Evolutionary conservation across 176 grass and related monocot genomes (phyloP), one percentile per base, ranked within the genome.

Genomic region (Bromus sterilis): DNA sequence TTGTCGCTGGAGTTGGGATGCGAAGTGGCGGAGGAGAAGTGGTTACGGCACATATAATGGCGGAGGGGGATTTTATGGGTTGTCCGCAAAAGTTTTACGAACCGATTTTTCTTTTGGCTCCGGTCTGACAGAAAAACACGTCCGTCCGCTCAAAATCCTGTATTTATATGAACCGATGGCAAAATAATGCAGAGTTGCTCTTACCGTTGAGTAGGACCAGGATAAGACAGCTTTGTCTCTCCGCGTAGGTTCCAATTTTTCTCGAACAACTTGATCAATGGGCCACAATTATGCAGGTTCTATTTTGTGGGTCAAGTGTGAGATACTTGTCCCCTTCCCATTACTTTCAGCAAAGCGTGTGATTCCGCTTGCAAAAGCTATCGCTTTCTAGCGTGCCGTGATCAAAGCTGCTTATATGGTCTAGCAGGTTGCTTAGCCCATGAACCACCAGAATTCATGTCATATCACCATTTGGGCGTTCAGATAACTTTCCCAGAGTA

Each of bases 381-480:
- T 71, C 68, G 15, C 68, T 71, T 71, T 71, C 40, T 71, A 18
- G 68, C 68, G 68, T 71, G 68, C 68, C 68, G 68, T 71, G 68
- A 44, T 23, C 68, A 71, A 44, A 71, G 68, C 68, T 71, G 68
- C 68, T 10, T 71, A 71, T 71, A 16, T 71, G 40, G 40, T 71
- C 68, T 71, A 71, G 68, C 68, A 71, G 68, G 40, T 71, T 71
- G 68, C 68, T 71, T 71, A 71, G 68, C 68, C 67, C 39, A 71
- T 44, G 68, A 71, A 44, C 68, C 24, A 28, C 13, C 68, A 71
- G 28, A 71, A 15, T 44, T 43, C 68, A 44, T 42, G 68, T 71
- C 68, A 44, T 18, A 0, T 71, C 68, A 44, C 49, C 49, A 39
- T 41, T 44, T 71, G 7, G 7, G 39, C 68, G 28, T 71, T 71